These are phyloP conservation scores for Claviceps citrina DNA, from an alignment of 2,329 filamentous ascomycete species.

Conservation along the genomic window DNA sequence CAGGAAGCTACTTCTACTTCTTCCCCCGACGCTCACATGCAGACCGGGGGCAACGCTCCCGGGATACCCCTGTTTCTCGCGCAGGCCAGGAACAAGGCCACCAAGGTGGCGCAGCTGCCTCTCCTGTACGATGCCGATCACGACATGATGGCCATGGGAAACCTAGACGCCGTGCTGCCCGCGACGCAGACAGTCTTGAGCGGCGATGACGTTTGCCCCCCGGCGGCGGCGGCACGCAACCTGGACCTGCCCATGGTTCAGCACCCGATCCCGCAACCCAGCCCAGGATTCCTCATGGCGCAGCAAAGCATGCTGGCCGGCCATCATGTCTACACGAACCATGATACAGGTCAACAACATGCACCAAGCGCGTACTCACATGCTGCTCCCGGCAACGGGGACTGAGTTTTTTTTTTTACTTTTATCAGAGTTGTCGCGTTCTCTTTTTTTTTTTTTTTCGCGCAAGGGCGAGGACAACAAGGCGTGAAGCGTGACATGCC, in stretches of 20 bases:
- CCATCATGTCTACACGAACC: constrained; percentile 9
- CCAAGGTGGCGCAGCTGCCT: constrained; percentile 8
- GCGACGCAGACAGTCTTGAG: constrained; percentile 6
- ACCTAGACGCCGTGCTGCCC: constrained; percentile 10
- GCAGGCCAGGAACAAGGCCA: constrained; percentile 11
- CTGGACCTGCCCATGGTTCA: constrained; percentile 10
- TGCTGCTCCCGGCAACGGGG: too few species aligned
- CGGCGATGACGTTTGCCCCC: constrained; percentile 3
- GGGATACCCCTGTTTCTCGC: constrained; percentile 15
- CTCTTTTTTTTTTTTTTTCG: too few species aligned
- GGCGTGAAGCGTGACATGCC: too few species aligned
- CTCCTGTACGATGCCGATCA: constrained; percentile 12
- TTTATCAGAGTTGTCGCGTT: too few species aligned
- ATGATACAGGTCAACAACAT: constrained; percentile 9
- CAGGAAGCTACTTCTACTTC: not conserved
- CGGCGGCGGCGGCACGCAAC: constrained; percentile 1
- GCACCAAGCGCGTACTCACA: constrained; percentile 8
- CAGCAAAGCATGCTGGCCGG: constrained; percentile 11
- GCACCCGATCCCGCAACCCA: constrained; percentile 7
- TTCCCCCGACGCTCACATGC: too few species aligned
- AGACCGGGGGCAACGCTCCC: constrained; percentile 11
- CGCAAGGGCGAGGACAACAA: too few species aligned
- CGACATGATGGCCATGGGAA: constrained; percentile 9
- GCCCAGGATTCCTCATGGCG: constrained; percentile 9
- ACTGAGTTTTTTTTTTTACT: too few species aligned